These are phyloP conservation scores for Rubia peregrina DNA, from an alignment of 305 asterid species.

Conservation along the genomic window DNA sequence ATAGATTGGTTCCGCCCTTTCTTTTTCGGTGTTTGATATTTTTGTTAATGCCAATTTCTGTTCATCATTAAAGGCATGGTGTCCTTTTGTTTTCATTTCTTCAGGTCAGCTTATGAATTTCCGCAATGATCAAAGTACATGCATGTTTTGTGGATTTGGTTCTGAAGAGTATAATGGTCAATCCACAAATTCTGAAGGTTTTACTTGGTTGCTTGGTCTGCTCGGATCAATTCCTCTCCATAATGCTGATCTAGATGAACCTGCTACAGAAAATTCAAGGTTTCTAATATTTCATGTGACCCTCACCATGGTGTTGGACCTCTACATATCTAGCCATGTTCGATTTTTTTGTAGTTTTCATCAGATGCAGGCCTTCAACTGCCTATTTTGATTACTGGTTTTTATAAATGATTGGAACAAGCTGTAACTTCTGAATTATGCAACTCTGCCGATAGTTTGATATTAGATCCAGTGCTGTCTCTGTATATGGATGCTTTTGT, in stretches of 20 bases:
- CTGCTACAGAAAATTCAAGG: conserved; percentile 58
- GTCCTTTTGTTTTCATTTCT: conserved; percentile 19
- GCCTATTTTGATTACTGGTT: neutral
- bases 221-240: conserved; percentile 83
- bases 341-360: neutral
- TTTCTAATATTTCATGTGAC: conserved; percentile 17
- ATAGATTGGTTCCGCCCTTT: neutral
- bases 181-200: conserved; percentile 74
- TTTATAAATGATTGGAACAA: neutral
- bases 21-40: neutral
- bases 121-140: conserved; percentile 56
- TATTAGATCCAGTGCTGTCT: neutral
- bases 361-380: neutral
- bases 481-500: neutral
- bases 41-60: neutral
- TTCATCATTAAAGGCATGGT: neutral
- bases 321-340: conserved; percentile 3
- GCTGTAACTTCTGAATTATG: neutral
- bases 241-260: conserved; percentile 58
- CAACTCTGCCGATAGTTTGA: neutral
- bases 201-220: conserved; percentile 84
- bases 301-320: neutral
- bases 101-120: conserved; percentile 65
- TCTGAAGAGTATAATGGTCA: conserved; percentile 54
- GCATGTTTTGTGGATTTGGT: conserved; percentile 56